phyloP scores from a whole-genome alignment of 306 rosid species.

The Urtica urens region DNA sequence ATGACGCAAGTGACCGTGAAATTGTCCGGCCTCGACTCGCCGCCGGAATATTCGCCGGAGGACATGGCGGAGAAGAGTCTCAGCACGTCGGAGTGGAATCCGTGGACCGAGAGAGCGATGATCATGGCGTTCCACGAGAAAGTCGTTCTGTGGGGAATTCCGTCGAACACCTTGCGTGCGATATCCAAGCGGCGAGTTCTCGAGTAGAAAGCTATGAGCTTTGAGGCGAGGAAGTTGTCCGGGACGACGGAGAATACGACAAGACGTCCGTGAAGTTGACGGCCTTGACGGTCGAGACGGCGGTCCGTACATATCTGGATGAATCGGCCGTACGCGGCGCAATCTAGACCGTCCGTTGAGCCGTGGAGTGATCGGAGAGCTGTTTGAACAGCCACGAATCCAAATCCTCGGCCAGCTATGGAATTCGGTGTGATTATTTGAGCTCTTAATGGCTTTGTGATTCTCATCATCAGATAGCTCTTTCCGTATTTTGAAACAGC shows the following conservation, averaged over 20 bases:
- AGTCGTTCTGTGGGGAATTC: constrained; percentile 36
- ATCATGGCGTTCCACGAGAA: constrained; percentile 78
- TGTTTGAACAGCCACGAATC: constrained; percentile 17
- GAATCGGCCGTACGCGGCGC: constrained; percentile 47
- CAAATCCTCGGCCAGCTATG: constrained; percentile 1
- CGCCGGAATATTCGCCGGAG: constrained; percentile 2
- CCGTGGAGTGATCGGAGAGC: constrained; percentile 16
- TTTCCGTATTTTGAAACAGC: no score
- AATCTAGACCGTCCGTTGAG: constrained; percentile 25
- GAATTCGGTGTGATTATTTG: constrained; percentile 10
- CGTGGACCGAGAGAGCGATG: constrained; percentile 44
- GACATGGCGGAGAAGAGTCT: constrained; percentile 37
- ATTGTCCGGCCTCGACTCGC: constrained; percentile 36
- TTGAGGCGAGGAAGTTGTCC: constrained; percentile 74
- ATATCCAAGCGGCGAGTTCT: constrained; percentile 25
- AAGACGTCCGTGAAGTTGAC: constrained; percentile 78
- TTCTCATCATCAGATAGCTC: constrained; percentile 33
- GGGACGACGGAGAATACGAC: constrained; percentile 50
- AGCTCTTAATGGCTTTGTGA: constrained; percentile 20
- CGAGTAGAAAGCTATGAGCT: constrained; percentile 46
- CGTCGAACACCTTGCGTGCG: constrained; percentile 61
- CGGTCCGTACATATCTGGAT: constrained; percentile 49
- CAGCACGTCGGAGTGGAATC: constrained; percentile 35
- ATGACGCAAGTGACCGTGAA: constrained; percentile 44
- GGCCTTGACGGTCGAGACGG: constrained; percentile 45